Evolutionary conservation across 768 basidiomycete species (phyloP), one percentile per base, ranked within the genome.

Genomic region (Auricularia cornea): DNA sequence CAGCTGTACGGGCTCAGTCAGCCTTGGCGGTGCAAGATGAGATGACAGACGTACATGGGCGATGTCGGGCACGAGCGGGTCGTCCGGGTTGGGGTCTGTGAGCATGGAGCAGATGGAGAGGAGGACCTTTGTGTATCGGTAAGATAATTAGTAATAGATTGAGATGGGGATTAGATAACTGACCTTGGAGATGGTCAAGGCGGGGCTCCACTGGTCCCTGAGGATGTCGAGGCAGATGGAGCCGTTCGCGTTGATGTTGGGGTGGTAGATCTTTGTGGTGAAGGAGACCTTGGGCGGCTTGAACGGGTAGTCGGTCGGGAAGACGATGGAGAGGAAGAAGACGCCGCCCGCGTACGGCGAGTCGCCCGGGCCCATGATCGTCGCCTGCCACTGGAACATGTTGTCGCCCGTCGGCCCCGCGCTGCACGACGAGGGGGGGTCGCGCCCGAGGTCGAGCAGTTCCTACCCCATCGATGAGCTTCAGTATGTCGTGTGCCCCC

Each of bases 261-360:
- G 96, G 78, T 98, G 96, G 77, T 98, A 98, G 71, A 98, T 98
- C 90, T 97, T 98, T 73, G 97, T 98, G 69, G 94, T 96, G 78
- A 99, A 99, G 81, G 89, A 89, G 79, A 99, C 94, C 85, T 99
- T 99, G 78, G 97, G 97, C 51, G 97, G 97, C 80, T 98, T 98
- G 89, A 98, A 98, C 29, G 97, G 97, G 81, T 99, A 99, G 77
- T 99, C 96, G 77, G 90, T 92, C 57, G 93, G 92, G 84, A 94
- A 94, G 52, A 83, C 85, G 75, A 96, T 94, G 59, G 89, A 88
- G 57, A 95, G 86, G 90, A 98, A 98, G 83, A 99, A 99, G 62
- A 99, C 97, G 74, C 97, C 97, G 71, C 97, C 97, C 33, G 96
- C 87, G 74, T 99, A 99, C 31, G 97, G 97, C 70, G 94, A 97